These are phyloP conservation scores for Candida vartiovaarae DNA, from an alignment of 805 yeast genomes.

Conservation along the genomic window DNA sequence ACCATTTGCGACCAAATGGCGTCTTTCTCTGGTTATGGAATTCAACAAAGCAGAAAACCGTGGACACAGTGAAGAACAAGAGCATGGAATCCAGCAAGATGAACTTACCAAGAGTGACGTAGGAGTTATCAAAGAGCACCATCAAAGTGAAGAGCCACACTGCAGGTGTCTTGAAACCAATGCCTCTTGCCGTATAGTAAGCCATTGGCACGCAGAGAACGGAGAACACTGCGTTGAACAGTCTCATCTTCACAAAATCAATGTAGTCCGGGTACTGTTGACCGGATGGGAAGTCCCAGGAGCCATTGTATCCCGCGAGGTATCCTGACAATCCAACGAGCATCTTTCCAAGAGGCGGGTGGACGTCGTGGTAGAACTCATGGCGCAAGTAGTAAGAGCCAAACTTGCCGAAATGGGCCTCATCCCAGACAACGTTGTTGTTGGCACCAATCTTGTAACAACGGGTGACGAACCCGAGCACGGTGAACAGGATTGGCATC, in stretches of 20 bases:
- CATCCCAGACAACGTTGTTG: constrained; percentile 89
- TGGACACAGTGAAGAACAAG: constrained; percentile 79
- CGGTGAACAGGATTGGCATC: constrained; percentile 62
- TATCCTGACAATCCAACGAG: constrained; percentile 83
- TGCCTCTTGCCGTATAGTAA: constrained; percentile 69
- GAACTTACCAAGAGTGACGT: constrained; percentile 80
- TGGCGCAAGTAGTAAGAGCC: constrained; percentile 86
- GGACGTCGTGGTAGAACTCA: constrained; percentile 93
- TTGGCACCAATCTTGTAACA: constrained; percentile 69
- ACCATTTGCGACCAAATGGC: constrained; percentile 73
- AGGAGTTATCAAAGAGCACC: constrained; percentile 78
- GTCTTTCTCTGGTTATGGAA: constrained; percentile 53
- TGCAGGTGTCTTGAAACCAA: constrained; percentile 65
- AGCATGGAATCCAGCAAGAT: constrained; percentile 90
- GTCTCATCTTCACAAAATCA: constrained; percentile 80
- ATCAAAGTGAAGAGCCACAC: constrained; percentile 75
- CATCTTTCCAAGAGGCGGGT: constrained; percentile 96
- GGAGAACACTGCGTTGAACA: constrained; percentile 80
- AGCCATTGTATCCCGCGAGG: constrained; percentile 80
- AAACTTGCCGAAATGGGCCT: constrained; percentile 95
- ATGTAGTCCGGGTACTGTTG: constrained; percentile 65
- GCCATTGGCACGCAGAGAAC: constrained; percentile 83
- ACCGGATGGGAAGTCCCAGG: constrained; percentile 86
- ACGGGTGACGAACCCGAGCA: constrained; percentile 64
- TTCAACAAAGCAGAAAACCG: constrained; percentile 64